Evolutionary conservation across 1,284 basidiomycete species (phyloP), one percentile per base, ranked within the genome.

Genomic region (Puccinia brachypodii): DNA sequence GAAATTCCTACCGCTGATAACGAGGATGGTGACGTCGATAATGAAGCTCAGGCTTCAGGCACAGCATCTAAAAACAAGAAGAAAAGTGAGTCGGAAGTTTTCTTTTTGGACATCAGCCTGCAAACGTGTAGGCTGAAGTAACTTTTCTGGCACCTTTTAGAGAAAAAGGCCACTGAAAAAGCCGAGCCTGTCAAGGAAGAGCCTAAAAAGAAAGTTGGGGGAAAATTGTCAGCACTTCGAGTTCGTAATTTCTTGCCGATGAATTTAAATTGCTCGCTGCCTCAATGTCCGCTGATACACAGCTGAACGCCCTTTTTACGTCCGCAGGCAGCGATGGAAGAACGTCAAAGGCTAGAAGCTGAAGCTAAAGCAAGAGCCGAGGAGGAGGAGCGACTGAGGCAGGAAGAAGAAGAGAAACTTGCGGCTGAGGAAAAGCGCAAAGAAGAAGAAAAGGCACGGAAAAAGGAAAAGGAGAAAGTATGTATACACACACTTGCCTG

Each of bases 121-220:
- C 3, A 19, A 16, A 22, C 11, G 11, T 50, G 28, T 11, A 16
- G 16, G 58, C 75, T 36, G n/a, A 82, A 42, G 38, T 50, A 47
- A 74, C 25, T n/a, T 31, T 31, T 36, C 1, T 38, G 22, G 11
- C 44, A 53, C 28, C 88, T 94, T 86, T 92, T 96, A 91, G 94
- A 94, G 88, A 93, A 93, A 89, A 93, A 93, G 87, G 79, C 50
- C 2, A 72, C 33, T 22, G 69, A 75, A 13, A 60, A 56, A 91
- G 69, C 69, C 22, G 85, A 84, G 64, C 92, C 87, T 93, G 85
- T 92, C 90, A 87, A 93, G 93, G 68, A 88, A 94, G 86, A 92
- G 96, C 91, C 94, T 94, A 88, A 93, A 93, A 89, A 93, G 92
- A 87, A 89, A 92, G 60, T 78, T 92, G 47, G 92, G 92, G 81